Percentiles rank a stretch among this genome's conserved stretches.
Conservation (phyloP, 2,329 filamentous ascomycete species). For the Claviceps sp. region DNA sequence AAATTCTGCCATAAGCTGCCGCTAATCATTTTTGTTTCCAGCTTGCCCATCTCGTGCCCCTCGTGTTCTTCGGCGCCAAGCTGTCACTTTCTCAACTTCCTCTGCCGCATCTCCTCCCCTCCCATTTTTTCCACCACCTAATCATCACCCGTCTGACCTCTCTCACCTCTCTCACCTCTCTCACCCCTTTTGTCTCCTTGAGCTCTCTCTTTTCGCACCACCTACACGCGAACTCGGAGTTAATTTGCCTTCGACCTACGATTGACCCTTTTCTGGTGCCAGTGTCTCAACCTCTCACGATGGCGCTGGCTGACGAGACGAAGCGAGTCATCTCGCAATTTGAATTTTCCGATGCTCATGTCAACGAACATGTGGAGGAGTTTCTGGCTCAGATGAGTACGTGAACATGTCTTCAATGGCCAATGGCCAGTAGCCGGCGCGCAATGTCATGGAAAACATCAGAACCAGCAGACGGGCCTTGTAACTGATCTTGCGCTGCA, state of each 20-base stretch:
- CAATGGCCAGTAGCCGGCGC: not conserved
- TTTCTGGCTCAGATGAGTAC: constrained; percentile 75
- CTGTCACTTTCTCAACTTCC: constrained; percentile 17
- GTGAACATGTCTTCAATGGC: constrained; percentile 9
- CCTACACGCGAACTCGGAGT: constrained; percentile 24
- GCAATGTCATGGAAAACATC: not conserved
- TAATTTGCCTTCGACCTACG: constrained; percentile 40
- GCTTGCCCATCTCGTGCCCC: constrained; percentile 39
- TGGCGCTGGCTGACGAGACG: constrained; percentile 56
- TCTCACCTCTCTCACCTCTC: not conserved
- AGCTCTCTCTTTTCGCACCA: constrained; percentile 14
- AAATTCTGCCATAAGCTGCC: not conserved
- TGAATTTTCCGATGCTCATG: constrained; percentile 64
- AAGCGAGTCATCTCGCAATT: constrained; percentile 73
- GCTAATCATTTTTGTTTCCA: constrained; percentile 13
- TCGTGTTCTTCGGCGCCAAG: constrained; percentile 31
- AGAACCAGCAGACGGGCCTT: not conserved
- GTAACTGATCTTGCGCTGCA: constrained; percentile 18
- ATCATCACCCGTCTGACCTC: not conserved
- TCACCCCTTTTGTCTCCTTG: constrained; percentile 16
- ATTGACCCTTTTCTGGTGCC: constrained; percentile 42
- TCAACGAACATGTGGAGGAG: constrained; percentile 70
- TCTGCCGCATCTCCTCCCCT: constrained; percentile 8
- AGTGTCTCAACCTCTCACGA: constrained; percentile 41
- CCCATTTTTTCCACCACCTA: constrained; percentile 8